A percentile compares a stretch with the other conserved stretches of the same genome.
Conservation (phyloP, 352 stramenopile genomes). For the Globisporangium lucens region DNA sequence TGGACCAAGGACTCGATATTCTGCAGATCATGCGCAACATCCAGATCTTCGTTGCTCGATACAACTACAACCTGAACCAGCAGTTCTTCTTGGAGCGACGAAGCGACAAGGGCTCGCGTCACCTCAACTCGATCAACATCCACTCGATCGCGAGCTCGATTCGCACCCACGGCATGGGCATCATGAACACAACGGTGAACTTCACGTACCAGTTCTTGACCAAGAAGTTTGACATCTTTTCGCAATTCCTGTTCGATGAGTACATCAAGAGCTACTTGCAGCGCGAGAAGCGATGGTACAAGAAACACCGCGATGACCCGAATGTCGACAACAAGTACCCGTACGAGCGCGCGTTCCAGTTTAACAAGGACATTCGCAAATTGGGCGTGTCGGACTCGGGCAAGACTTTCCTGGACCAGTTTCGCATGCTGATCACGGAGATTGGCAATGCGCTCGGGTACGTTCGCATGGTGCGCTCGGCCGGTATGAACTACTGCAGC, state of each 20-base stretch:
- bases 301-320: constrained; percentile 88
- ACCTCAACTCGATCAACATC: constrained; percentile 93
- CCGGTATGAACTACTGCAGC: constrained; percentile 91
- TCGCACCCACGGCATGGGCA: constrained; percentile 93
- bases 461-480: constrained; percentile 91
- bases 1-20: constrained; percentile 92
- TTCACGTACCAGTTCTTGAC: constrained; percentile 95
- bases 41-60: constrained; percentile 87
- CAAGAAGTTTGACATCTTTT: constrained; percentile 90
- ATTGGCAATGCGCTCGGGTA: constrained; percentile 93
- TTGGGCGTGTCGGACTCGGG: constrained; percentile 82
- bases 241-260: constrained; percentile 93
- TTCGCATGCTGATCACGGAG: constrained; percentile 89
- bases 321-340: constrained; percentile 93
- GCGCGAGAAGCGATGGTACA: constrained; percentile 92
- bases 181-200: constrained; percentile 95
- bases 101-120: constrained; percentile 88
- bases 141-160: constrained; percentile 90
- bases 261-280: constrained; percentile 93
- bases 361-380: constrained; percentile 91
- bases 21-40: constrained; percentile 96
- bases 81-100: constrained; percentile 93
- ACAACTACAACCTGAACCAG: constrained; percentile 96
- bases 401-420: constrained; percentile 89
- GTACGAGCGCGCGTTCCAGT: constrained; percentile 88